Percentiles rank a stretch among this genome's conserved stretches.
These are phyloP conservation scores for Calonectria leucothoes DNA, from an alignment of 2,329 filamentous ascomycete genomes.

Conservation along the genomic window DNA sequence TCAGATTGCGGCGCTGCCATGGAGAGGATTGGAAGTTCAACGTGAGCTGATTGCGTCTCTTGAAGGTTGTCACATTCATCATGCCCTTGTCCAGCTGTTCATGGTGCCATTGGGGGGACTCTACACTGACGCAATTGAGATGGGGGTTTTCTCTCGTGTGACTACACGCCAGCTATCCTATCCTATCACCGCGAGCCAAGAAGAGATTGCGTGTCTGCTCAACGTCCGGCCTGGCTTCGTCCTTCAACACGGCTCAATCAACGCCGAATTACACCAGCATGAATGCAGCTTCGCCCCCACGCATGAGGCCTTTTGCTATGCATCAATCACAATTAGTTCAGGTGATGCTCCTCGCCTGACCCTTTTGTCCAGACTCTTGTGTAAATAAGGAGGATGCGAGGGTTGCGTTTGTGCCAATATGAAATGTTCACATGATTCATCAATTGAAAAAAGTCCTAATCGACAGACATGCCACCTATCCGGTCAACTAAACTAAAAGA, in stretches of 20 bases:
- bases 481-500: constrained; percentile 6
- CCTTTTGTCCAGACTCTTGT: not conserved
- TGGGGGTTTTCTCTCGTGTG: not conserved
- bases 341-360: not conserved
- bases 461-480: constrained; percentile 16
- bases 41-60: not conserved
- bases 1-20: not conserved
- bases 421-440: constrained; percentile 20
- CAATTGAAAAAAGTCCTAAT: constrained; percentile 28
- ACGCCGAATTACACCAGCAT: not conserved
- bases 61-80: not conserved
- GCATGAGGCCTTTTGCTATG: not conserved
- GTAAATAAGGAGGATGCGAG: not conserved
- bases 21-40: not conserved
- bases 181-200: not conserved
- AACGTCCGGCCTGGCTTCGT: not conserved
- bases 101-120: not conserved
- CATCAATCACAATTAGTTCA: not conserved
- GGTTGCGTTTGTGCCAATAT: not conserved
- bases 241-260: not conserved
- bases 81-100: not conserved
- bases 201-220: not conserved
- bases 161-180: not conserved
- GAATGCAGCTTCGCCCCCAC: not conserved
- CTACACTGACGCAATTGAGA: not conserved